phyloP scores from a whole-genome alignment of 1,284 basidiomycete species.

The Serendipita sp. region DNA sequence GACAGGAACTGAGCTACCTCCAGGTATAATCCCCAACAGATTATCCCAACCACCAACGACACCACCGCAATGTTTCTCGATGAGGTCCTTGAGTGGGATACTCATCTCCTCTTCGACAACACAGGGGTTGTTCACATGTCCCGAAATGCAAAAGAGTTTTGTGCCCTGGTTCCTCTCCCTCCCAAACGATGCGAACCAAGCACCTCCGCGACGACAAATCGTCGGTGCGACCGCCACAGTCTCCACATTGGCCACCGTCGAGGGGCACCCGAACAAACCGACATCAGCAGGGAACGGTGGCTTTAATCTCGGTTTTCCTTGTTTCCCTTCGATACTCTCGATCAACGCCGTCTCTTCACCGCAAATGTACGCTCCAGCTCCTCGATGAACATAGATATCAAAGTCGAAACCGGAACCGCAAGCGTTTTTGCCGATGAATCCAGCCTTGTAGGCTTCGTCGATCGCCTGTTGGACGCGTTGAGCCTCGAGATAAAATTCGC shows the following conservation, averaged over 20 bases:
- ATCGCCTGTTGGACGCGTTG: conserved; percentile 89
- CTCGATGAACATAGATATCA: conserved; percentile 94
- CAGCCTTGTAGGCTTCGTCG: conserved; percentile 84
- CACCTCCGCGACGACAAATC: conserved; percentile 78
- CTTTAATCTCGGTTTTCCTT: conserved; percentile 95
- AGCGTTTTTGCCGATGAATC: conserved; percentile 85
- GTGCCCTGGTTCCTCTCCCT: conserved; percentile 89
- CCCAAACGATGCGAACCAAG: conserved; percentile 93
- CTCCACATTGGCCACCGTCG: conserved; percentile 97
- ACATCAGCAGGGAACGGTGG: conserved; percentile 99
- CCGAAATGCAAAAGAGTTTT: conserved; percentile 90
- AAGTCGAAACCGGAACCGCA: conserved; percentile 88
- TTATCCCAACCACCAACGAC: conserved; percentile 94
- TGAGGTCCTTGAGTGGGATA: conserved; percentile 83
- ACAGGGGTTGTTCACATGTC: conserved; percentile 97
- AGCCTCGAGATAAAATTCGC: conserved; percentile 95
- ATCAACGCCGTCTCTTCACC: conserved; percentile 98
- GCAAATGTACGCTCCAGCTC: conserved; percentile 96
- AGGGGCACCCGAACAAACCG: conserved; percentile 90
- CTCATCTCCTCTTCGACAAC: conserved; percentile 99
- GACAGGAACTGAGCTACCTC: conserved; percentile 92
- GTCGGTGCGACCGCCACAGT: conserved; percentile 96
- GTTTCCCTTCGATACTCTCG: conserved; percentile 93
- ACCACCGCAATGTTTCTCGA: conserved; percentile 96
- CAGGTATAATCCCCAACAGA: conserved; percentile 85